A percentile compares a stretch with the other conserved stretches of the same genome.
These are phyloP conservation scores for Suhomyces sp. DNA, from an alignment of 805 yeast species.

Conservation along the genomic window DNA sequence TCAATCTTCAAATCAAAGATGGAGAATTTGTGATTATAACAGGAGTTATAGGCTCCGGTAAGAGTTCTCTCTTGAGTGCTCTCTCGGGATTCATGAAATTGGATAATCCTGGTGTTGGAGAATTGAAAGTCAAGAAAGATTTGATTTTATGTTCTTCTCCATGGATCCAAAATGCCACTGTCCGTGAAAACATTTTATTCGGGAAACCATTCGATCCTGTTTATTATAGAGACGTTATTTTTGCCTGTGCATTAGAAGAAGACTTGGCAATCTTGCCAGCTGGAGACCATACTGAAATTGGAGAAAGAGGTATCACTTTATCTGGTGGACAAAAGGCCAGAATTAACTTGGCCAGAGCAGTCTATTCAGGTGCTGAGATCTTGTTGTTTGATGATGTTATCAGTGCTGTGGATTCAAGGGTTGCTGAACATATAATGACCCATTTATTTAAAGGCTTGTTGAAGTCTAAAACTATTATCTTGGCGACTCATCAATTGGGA, in stretches of 20 bases:
- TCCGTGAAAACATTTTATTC: slow-evolving; percentile 39
- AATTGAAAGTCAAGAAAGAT: slow-evolving; percentile 26
- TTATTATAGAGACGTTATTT: slow-evolving; percentile 27
- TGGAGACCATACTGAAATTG: slow-evolving; percentile 42
- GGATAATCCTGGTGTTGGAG: slow-evolving; percentile 25
- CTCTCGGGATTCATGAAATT: slow-evolving; percentile 41
- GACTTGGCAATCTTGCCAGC: slow-evolving; percentile 36
- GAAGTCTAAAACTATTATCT: slow-evolving; percentile 32
- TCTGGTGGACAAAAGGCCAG: slow-evolving; percentile 49
- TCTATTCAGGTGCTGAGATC: slow-evolving; percentile 32
- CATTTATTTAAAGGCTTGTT: slow-evolving; percentile 35
- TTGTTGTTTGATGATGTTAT: slow-evolving; percentile 45
- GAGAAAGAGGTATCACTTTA: slow-evolving; percentile 45
- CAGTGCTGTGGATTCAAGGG: slow-evolving; percentile 44
- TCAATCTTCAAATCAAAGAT: slow-evolving; percentile 28
- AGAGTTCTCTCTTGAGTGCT: slow-evolving; percentile 41
- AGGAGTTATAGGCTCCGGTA: slow-evolving; percentile 46
- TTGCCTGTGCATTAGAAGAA: slow-evolving; percentile 41
- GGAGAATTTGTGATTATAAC: slow-evolving; percentile 43
- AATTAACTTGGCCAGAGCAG: slow-evolving; percentile 45
- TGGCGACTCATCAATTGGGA: slow-evolving; percentile 46
- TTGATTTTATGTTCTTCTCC: slow-evolving; percentile 37
- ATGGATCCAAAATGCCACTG: slow-evolving; percentile 46
- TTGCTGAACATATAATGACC: slow-evolving; percentile 41
- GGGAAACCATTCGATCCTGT: slow-evolving; percentile 32